Evolutionary conservation across 345 rosid genomes (phyloP), one percentile per base, ranked within the genome.

Genomic region (Viola odorata): DNA sequence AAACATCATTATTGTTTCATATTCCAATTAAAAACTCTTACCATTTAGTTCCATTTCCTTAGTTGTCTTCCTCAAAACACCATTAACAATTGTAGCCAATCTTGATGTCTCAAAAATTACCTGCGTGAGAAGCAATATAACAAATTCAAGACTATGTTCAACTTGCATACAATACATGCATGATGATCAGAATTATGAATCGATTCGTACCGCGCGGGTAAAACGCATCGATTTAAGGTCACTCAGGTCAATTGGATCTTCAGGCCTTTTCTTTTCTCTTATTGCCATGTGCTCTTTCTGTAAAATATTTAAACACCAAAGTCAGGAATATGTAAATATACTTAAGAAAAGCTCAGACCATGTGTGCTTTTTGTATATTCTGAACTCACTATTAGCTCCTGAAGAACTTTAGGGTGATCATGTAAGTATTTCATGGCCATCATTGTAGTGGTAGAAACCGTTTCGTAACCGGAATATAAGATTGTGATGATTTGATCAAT

Each of bases 191-290:
- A 2, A 23, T 23, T 23, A 23, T 23, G 32, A 23, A 23, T 23
- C 32, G 32, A 23, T 2, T 23, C 32, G 32, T 70, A 87, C 98
- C 10, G 98, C 98, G 12, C 98, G 84, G 39, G 96, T 92, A 53
- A 89, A 87, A 57, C 70, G 71, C 98, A 92, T 87, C 10, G 94
- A 79, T 63, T 85, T 92, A 16, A 85, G 66, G 73, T 92, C 98
- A 15, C 69, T 67, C 44, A 82, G 78, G 66, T 69, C 69, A 41
- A 92, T 80, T 3, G 96, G 96, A 60, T 83, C 94, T 49, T 78
- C 89, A 5, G 82, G 81, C 50, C 66, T 69, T 78, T 84, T 92
- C 61, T 74, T 75, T 2, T 69, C 81, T 64, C 90, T 84, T 36
- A 89, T 81, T 40, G 77, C 80, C 70, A 79, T 63, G 63, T 92